phyloP scores from a whole-genome alignment of 1,284 basidiomycete species.

The Kwoniella shivajii region DNA sequence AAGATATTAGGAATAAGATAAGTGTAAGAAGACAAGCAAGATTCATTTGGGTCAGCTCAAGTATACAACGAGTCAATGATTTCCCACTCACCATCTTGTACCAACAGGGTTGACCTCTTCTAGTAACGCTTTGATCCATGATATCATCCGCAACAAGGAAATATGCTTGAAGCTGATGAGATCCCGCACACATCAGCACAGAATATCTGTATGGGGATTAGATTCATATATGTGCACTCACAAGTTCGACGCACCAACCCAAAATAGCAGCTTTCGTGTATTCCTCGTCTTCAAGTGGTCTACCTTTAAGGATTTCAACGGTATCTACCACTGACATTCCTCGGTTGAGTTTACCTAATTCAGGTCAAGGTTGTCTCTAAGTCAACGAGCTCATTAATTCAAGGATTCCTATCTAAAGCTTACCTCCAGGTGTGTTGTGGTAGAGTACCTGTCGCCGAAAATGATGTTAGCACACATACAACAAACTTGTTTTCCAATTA shows the following conservation, averaged over 20 bases:
- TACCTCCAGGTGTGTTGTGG: constrained; percentile 87
- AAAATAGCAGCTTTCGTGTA: constrained; percentile 87
- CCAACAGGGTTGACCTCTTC: constrained; percentile 98
- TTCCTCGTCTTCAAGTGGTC: constrained; percentile 68
- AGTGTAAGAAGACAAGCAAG: not conserved
- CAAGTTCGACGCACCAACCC: constrained; percentile 95
- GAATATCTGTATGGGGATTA: not conserved
- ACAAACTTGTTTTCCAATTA: not conserved
- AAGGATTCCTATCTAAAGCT: not conserved
- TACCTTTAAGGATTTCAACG: constrained; percentile 80
- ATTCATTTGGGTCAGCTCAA: not conserved
- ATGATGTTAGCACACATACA: not conserved
- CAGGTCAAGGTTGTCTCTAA: not conserved
- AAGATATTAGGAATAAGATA: too few species aligned
- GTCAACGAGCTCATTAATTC: not conserved
- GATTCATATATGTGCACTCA: constrained; percentile 55
- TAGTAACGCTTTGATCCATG: constrained; percentile 81
- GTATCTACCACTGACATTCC: constrained; percentile 95
- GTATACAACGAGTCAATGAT: not conserved
- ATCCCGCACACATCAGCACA: not conserved
- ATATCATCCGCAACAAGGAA: constrained; percentile 98
- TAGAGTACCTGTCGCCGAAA: constrained; percentile 69
- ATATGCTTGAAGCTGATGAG: constrained; percentile 84
- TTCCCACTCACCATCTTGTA: constrained; percentile 67
- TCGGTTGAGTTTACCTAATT: constrained; percentile 85